Base-by-base conservation (phyloP, 495 filamentous ascomycete genomes). In the Trichoderma asperelloides region DNA sequence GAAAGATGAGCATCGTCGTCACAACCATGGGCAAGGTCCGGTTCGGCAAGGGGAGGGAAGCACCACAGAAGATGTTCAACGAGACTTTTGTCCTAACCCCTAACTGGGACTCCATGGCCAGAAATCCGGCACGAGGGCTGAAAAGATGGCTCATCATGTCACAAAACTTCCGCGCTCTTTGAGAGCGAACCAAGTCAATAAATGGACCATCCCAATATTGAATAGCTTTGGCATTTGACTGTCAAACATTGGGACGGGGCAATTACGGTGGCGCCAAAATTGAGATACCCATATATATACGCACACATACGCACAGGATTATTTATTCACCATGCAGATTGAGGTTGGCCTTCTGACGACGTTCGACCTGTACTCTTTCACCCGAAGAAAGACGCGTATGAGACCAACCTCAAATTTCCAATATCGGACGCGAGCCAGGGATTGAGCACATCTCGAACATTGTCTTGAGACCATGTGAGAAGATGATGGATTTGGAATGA, bases 71-170 rank as follows among this genome's bases (percentile, higher is more conserved):
- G 62, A 84, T 79, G 4, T 94, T 94, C 78, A 88, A 85, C 65
- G 90, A 94, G 72, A 86, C 78, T 16, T 85, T 92, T 69, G 81
- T 92, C 13, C 77, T 94, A 63, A 86, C 91, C 33, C 90, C 91
- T 45, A 91, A 91, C 72, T 81, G 81, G 66, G 82, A 86, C 27
- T 77, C 82, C 18, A 79, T 80, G 30, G 77, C 71, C 18, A 71
- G 70, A 18, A 75, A 68, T 40, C 69, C 68, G 67, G 28, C 72
- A 15, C 45, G 70, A 13, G 80, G 79, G 41, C 74, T 79, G 63
- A 79, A 77, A 63, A 79, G 79, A 60, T 91, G 87, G 86, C 75
- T 92, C 47, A 86, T 93, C 66, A 84, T 88, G 70, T 90, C 83
- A 60, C 89, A 92, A 78, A 91, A 87, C 67, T 92, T 90, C 70